Percentiles rank a stretch among this genome's conserved stretches.
Evolutionary conservation across 768 basidiomycete genomes (phyloP).

Genomic region (Leccinum truebloodii): DNA sequence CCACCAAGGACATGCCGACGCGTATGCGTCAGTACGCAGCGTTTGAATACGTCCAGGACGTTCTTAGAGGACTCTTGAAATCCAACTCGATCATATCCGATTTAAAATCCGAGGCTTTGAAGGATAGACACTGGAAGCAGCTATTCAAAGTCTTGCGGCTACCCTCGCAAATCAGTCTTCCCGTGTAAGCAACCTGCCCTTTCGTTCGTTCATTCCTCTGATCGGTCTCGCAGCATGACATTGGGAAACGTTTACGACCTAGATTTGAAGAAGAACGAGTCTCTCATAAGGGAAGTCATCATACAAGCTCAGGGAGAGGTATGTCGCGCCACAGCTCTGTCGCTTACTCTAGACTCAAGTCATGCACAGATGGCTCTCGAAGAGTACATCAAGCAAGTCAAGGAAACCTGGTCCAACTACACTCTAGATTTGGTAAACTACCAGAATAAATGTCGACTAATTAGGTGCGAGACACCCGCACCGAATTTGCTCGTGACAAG

Average conservation of each 20-base stretch:
- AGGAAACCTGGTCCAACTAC: conserved; percentile 96
- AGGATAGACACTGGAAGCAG: conserved; percentile 98
- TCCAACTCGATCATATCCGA: conserved; percentile 89
- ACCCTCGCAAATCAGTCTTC: conserved; percentile 72
- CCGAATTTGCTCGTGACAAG: neutral
- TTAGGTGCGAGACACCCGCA: conserved; percentile 51
- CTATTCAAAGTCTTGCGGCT: conserved; percentile 87
- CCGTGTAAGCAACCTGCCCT: conserved; percentile 51
- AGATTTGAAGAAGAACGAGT: conserved; percentile 93
- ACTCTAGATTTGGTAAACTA: conserved; percentile 96
- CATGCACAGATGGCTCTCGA: conserved; percentile 83
- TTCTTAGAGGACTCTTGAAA: conserved; percentile 82
- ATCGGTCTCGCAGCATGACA: conserved; percentile 67
- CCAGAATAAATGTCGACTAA: conserved; percentile 97
- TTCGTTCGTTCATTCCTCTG: conserved; percentile 3
- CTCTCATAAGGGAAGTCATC: conserved; percentile 89
- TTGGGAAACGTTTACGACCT: conserved; percentile 96
- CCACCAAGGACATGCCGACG: conserved; percentile 99
- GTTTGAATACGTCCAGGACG: conserved; percentile 96
- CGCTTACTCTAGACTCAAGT: conserved; percentile 9
- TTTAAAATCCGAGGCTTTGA: conserved; percentile 94
- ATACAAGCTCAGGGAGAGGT: conserved; percentile 98
- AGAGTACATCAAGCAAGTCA: conserved; percentile 94
- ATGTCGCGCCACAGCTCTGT: conserved; percentile 9
- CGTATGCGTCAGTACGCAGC: conserved; percentile 99